phyloP scores from a whole-genome alignment of 2,329 filamentous ascomycete species.

The Helotiales sp. region DNA sequence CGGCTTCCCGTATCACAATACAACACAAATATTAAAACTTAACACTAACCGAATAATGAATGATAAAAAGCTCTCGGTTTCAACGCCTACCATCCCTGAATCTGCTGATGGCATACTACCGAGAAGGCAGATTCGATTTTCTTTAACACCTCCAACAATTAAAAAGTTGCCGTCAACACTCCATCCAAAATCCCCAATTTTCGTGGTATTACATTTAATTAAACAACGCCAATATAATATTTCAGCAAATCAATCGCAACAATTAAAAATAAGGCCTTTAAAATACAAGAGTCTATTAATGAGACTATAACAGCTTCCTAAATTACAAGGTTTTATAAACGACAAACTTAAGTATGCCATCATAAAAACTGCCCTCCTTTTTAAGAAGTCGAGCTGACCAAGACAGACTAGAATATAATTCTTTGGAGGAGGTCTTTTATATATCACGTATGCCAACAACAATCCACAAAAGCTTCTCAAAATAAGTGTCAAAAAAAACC shows the following conservation, averaged over 20 bases:
- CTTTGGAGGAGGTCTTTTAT: slow-evolving; percentile 24
- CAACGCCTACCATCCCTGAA: slow-evolving; percentile 29
- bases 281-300: slow-evolving; percentile 25
- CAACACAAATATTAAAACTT: slow-evolving; percentile 30
- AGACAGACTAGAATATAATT: slow-evolving; percentile 23
- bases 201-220: slow-evolving; percentile 26
- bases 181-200: slow-evolving; percentile 29
- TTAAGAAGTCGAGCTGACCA: slow-evolving; percentile 20
- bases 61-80: slow-evolving; percentile 33
- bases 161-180: slow-evolving; percentile 26
- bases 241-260: slow-evolving; percentile 23
- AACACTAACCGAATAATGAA: slow-evolving; percentile 33
- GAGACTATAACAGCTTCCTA: slow-evolving; percentile 29
- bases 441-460: slow-evolving; percentile 26
- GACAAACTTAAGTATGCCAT: slow-evolving; percentile 25
- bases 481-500: slow-evolving; percentile 24
- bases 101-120: slow-evolving; percentile 31
- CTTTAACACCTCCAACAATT: slow-evolving; percentile 33
- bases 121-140: slow-evolving; percentile 32
- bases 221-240: slow-evolving; percentile 26
- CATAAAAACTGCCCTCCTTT: slow-evolving; percentile 15
- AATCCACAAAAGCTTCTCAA: slow-evolving; percentile 30
- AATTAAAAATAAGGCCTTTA: slow-evolving; percentile 23
- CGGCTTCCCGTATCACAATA: slow-evolving; percentile 30
- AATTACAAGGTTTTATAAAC: slow-evolving; percentile 22